Percentiles rank a stretch among this genome's conserved stretches.
Conservation (phyloP, 1,284 basidiomycete species). For the Apiotrichum veenhuisii region DNA sequence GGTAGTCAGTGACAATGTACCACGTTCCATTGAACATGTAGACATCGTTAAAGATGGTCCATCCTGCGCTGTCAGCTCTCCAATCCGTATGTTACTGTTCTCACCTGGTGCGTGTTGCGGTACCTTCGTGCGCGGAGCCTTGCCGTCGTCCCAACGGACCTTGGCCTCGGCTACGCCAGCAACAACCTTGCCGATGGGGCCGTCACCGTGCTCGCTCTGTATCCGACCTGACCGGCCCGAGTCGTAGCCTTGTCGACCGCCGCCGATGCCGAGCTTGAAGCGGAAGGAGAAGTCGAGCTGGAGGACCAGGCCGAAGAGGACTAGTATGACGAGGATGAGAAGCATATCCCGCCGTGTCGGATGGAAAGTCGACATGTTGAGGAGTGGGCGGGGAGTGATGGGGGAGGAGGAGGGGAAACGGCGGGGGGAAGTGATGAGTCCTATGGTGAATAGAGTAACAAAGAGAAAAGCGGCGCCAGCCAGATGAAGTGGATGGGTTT, state of each 20-base stretch:
- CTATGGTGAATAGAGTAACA: constrained; percentile 1
- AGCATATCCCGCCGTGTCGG: constrained; percentile 45
- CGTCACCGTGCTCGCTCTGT: background rate
- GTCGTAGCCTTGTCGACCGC: constrained; percentile 3
- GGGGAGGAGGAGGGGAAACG: background rate
- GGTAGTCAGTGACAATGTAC: constrained; percentile 51
- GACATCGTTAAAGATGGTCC: constrained; percentile 74
- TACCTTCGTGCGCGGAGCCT: constrained; percentile 37
- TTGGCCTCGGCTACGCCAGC: constrained; percentile 29
- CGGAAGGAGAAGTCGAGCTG: constrained; percentile 45
- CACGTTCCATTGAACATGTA: constrained; percentile 51
- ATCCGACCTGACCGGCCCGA: constrained; percentile 3
- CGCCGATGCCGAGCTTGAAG: constrained; percentile 33
- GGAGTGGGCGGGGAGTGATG: background rate
- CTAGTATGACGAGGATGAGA: constrained; percentile 37
- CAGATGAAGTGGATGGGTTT: background rate
- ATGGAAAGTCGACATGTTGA: constrained; percentile 31
- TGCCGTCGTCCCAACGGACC: constrained; percentile 41
- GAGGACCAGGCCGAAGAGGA: constrained; percentile 41
- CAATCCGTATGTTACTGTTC: constrained; percentile 18
- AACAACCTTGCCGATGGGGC: constrained; percentile 3
- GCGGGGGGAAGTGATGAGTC: background rate
- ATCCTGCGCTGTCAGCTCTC: constrained; percentile 48
- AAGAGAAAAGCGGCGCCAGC: constrained; percentile 1
- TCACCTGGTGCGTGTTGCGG: constrained; percentile 48